phyloP scores from a whole-genome alignment of 306 rosid species.

The Acacia crassicarpa region DNA sequence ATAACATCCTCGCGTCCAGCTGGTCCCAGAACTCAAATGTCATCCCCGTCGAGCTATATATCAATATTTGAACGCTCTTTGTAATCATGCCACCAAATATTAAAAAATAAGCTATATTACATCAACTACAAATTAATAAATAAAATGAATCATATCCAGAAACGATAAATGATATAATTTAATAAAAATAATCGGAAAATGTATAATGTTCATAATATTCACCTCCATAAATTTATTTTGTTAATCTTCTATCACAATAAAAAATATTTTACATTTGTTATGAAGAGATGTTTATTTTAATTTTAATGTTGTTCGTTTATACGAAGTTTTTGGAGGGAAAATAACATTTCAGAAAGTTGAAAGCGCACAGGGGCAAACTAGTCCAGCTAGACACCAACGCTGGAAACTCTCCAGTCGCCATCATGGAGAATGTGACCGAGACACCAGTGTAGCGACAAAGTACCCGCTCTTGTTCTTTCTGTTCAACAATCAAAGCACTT shows the following conservation, averaged over 20 bases:
- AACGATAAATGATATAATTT: neutral
- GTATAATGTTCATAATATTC: neutral
- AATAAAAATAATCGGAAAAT: neutral
- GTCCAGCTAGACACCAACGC: neutral
- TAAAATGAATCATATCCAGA: too few relatives aligned
- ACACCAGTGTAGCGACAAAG: neutral
- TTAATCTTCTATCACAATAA: neutral
- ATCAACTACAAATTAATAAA: too few relatives aligned
- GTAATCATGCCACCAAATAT: too few relatives aligned
- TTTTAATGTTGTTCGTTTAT: neutral
- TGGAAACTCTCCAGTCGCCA: conserved; percentile 11
- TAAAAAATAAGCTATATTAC: too few relatives aligned
- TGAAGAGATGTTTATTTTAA: neutral
- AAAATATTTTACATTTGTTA: neutral
- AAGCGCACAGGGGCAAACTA: neutral
- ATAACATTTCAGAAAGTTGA: neutral
- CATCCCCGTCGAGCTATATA: too few relatives aligned
- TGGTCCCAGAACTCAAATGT: neutral
- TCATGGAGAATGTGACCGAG: conserved; percentile 35
- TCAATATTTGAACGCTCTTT: neutral
- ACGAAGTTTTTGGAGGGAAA: neutral
- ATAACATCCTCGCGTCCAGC: conserved; percentile 24
- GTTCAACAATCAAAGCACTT: neutral
- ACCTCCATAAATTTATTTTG: neutral
- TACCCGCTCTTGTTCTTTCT: conserved; percentile 24